Conservation (phyloP, 495 filamentous ascomycete species). For the Trichoderma parareesei region DNA sequence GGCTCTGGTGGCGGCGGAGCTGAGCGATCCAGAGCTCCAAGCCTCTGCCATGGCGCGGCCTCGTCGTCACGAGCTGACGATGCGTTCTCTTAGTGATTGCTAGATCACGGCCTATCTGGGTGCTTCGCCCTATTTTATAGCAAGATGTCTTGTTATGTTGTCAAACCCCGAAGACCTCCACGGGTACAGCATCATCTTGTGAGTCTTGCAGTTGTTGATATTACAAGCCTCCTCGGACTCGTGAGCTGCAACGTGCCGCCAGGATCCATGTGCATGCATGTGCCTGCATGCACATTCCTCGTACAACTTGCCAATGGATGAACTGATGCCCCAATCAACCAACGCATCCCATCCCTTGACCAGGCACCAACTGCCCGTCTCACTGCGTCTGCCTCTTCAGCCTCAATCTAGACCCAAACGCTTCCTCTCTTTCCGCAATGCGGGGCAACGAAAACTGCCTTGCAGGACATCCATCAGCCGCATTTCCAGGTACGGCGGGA, state of each 20-base stretch:
- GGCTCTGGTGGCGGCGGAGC: background rate
- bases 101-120: background rate
- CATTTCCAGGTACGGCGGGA: background rate
- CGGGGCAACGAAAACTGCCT: slow-evolving; percentile 2
- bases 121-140: background rate
- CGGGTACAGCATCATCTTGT: no score
- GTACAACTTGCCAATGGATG: no score
- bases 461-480: background rate
- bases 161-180: no score
- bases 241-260: no score
- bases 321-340: no score
- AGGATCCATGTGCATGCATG: no score
- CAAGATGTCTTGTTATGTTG: no score
- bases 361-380: no score
- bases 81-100: background rate
- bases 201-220: no score
- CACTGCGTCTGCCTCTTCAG: background rate
- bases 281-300: no score
- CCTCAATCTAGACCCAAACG: background rate
- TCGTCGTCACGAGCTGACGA: slow-evolving; percentile 5
- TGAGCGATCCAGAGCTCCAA: background rate
- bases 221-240: no score
- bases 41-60: background rate
- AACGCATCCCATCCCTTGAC: no score
- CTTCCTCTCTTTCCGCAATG: background rate